phyloP scores from a whole-genome alignment of 345 rosid species.

The Theobroma cacao region DNA sequence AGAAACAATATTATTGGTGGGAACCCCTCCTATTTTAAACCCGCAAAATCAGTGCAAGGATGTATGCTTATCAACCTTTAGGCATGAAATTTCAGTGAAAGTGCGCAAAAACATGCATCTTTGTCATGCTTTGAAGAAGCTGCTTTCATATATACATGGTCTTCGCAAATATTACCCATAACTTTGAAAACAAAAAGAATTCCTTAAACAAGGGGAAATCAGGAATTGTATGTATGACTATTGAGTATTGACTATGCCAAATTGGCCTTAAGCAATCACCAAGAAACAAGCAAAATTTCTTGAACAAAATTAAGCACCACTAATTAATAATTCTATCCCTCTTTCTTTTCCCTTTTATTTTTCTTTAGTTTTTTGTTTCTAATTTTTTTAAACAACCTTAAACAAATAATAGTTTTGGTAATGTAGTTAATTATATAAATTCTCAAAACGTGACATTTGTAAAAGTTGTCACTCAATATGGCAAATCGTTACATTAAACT shows the following conservation, averaged over 20 bases:
- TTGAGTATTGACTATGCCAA: background rate
- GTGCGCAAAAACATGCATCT: background rate
- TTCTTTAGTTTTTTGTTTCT: background rate
- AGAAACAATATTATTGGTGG: background rate
- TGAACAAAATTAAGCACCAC: background rate
- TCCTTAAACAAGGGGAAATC: background rate
- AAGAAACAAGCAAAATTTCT: background rate
- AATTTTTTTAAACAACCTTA: background rate
- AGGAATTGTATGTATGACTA: background rate
- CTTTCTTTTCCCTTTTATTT: background rate
- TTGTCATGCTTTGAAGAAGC: background rate
- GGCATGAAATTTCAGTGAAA: background rate
- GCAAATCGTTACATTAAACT: background rate
- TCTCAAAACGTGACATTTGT: background rate
- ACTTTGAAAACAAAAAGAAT: background rate
- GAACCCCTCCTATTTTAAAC: background rate
- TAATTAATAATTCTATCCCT: background rate
- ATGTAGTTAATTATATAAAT: background rate
- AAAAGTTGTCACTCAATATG: background rate
- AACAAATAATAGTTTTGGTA: background rate
- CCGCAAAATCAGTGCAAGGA: slow-evolving; percentile 32
- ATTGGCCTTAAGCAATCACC: background rate
- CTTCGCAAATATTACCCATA: background rate
- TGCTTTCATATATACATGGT: background rate
- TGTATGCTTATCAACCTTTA: background rate